Evolutionary conservation across 495 filamentous ascomycete species (phyloP), one percentile per base, ranked within the genome.

Genomic region (Aspergillus steynii): DNA sequence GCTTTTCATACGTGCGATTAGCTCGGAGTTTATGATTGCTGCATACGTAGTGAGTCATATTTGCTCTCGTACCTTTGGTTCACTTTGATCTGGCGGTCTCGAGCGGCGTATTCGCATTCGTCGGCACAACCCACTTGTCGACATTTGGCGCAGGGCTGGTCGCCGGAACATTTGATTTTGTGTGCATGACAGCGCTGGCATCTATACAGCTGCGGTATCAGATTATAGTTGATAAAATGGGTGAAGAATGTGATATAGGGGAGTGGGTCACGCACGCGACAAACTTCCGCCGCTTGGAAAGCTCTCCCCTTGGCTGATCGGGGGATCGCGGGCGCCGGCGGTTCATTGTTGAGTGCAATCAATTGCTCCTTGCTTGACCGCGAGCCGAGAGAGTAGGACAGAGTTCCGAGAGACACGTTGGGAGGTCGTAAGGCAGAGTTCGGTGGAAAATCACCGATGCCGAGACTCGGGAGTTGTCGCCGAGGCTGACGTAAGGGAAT

Each of bases 141-240:
- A 37, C 77, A 81, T 67, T 78, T 79, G 32, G 56, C 64, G 52
- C 78, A 81, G 1, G 77, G 77, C 52, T 71, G 66, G 6, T 74
- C 75, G 4, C 77, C 78, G 1, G 77, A 79, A 50, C 77, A 81
- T 64, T 79, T 81, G 34, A 81, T 79, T 55, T 80, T 81, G 58
- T 77, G 77, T 10, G 71, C 45, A 70, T 81, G 77, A 63, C 77
- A 81, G 66, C 77, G 68, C 59, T 78, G 71, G 53, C 78, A 81
- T 14, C 76, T 80, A 57, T 56, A 58, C 26, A 27, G 49, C 49
- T 26, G 10, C 15, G 37, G 6, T 48, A 26, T 60, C 48, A 50
- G 45, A 1, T 20, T 34, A 20, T 52, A 54, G 51, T 45, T n/a
- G 50, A 37, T 49, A 20, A 8, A 6, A 31, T 61, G 26, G 55